phyloP scores from a whole-genome alignment of 352 stramenopile species.

The Phytophthora foliorum region DNA sequence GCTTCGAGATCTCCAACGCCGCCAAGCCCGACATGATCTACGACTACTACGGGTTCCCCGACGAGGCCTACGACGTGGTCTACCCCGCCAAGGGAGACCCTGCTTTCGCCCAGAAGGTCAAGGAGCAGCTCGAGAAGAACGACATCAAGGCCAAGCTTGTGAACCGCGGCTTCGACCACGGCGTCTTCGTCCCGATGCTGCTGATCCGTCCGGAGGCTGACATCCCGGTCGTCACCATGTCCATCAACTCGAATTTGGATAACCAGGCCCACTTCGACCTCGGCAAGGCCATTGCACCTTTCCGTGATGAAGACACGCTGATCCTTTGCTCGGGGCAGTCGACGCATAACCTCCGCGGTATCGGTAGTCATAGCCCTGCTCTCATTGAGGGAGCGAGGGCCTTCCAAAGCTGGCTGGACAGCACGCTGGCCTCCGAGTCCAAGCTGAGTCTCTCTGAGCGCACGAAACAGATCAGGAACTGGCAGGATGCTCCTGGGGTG shows the following conservation, averaged over 20 bases:
- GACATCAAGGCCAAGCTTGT: constrained; percentile 55
- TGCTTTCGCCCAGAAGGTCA: constrained; percentile 69
- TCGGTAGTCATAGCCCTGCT: constrained; percentile 21
- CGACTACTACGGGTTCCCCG: constrained; percentile 93
- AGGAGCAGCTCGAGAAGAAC: constrained; percentile 54
- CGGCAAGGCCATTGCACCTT: constrained; percentile 51
- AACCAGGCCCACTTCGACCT: constrained; percentile 56
- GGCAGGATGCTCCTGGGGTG: constrained; percentile 16
- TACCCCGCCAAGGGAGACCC: constrained; percentile 83
- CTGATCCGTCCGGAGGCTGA: constrained; percentile 88
- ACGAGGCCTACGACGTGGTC: constrained; percentile 83
- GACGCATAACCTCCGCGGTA: constrained; percentile 44
- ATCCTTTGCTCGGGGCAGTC: constrained; percentile 73
- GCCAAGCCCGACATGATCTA: constrained; percentile 75
- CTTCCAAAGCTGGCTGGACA: constrained; percentile 46
- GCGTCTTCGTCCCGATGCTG: constrained; percentile 91
- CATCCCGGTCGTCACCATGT: constrained; percentile 89
- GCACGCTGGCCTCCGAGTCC: constrained; percentile 28
- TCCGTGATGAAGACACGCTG: constrained; percentile 74
- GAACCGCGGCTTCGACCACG: constrained; percentile 91
- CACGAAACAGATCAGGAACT: constrained; percentile 18
- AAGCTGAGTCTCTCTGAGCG: constrained; percentile 27
- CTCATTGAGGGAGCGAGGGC: constrained; percentile 29
- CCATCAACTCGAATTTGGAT: constrained; percentile 57
- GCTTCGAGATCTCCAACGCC: constrained; percentile 59